Evolutionary conservation across 2,329 filamentous ascomycete species (phyloP), one percentile per base, ranked within the genome.

Genomic region (Pseudofabraea citricarpa): DNA sequence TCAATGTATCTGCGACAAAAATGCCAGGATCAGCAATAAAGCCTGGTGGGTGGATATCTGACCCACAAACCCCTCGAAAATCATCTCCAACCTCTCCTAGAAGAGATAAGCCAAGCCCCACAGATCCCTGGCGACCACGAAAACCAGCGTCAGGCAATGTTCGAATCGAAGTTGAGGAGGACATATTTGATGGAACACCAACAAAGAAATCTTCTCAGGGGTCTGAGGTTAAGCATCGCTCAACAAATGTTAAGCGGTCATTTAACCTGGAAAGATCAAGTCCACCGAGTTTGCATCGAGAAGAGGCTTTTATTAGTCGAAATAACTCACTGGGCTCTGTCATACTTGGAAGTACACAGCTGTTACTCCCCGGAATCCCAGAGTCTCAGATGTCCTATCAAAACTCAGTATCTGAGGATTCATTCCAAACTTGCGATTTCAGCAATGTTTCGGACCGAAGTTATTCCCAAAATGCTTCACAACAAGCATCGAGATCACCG

Each of bases 151-250:
- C 43, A 26, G 49, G 48, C 27, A 39, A 35, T 5, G 6, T 48
- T 9, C 5, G n/a, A 3, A 53, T 48, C n/a, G 52, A 54, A 37
- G 50, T 45, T 3, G 44, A 47, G 16, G 51, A 54, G 13, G 51
- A 55, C 12, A 56, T 54, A 8, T 16, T 45, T 13, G 50, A 48
- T 31, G 46, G 13, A 16, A 36, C 33, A 19, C 33, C 16, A 8
- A 36, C 3, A 7, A 36, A 19, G 6, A 19, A 16, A 10, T 22
- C 20, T 12, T 7, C 5, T 18, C 8, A 12, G n/a, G 15, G 12
- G 3, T 20, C 16, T 2, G 12, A 20, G 10, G n/a, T 19, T 21
- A 10, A 20, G 8, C 19, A 20, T 16, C 33, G 19, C 20, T 16
- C 8, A 5, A 32, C 10, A 4, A 32, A 13, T 18, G 19, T 8